Percentiles rank a stretch among this genome's conserved stretches.
Conservation (phyloP, 768 basidiomycete genomes). For the Lentinula sp. region DNA sequence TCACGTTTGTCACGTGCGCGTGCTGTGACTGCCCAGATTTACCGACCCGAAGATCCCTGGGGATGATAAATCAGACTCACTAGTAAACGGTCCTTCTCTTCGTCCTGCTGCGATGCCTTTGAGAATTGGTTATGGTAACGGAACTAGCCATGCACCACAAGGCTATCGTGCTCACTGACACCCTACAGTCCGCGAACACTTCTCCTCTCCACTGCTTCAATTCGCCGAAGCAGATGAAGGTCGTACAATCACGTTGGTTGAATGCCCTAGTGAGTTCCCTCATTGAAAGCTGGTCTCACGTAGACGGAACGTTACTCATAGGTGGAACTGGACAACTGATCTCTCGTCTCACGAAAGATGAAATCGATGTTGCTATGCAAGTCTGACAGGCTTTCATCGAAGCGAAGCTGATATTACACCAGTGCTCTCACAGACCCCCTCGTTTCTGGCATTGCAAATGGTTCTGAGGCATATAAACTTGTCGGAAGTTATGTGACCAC, state of each 20-base stretch:
- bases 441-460: slow-evolving; percentile 90
- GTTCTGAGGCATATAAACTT: slow-evolving; percentile 82
- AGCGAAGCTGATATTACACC: background rate
- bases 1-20: background rate
- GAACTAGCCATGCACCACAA: background rate
- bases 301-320: slow-evolving; percentile 17
- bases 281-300: background rate
- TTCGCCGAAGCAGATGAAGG: slow-evolving; percentile 65
- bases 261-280: slow-evolving; percentile 70
- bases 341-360: slow-evolving; percentile 61
- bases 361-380: slow-evolving; percentile 82
- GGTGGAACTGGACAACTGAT: slow-evolving; percentile 88
- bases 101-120: slow-evolving; percentile 22
- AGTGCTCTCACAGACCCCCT: slow-evolving; percentile 89
- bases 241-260: slow-evolving; percentile 75
- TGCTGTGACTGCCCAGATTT: background rate
- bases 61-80: too few species aligned
- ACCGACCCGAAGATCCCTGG: too few species aligned
- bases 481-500: slow-evolving; percentile 90
- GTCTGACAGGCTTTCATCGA: slow-evolving; percentile 13
- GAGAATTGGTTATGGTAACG: slow-evolving; percentile 42
- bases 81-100: background rate
- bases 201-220: slow-evolving; percentile 88
- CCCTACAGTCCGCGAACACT: slow-evolving; percentile 73
- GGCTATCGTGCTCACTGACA: background rate